Conservation (phyloP, 2,329 filamentous ascomycete species). For the Cercospora citrullina region DNA sequence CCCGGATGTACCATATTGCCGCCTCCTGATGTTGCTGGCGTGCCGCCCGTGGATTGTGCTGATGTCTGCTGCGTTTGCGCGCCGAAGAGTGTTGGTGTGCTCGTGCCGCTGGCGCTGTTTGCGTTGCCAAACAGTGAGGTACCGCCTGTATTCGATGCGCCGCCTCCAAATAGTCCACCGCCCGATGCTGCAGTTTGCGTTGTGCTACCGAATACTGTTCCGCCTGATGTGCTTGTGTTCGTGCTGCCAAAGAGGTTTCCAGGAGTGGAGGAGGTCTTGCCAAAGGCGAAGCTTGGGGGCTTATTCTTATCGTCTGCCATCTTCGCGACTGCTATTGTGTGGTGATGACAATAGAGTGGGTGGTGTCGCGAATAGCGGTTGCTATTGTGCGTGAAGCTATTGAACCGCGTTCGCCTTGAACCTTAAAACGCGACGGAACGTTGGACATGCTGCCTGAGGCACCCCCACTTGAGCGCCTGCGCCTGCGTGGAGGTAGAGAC, state of each 20-base stretch:
- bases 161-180: slow-evolving; percentile 14
- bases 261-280: slow-evolving; percentile 5
- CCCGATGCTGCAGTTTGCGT: slow-evolving; percentile 11
- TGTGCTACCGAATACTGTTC: background rate
- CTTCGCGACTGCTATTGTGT: slow-evolving; percentile 12
- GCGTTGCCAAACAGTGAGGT: slow-evolving; percentile 9
- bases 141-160: slow-evolving; percentile 8
- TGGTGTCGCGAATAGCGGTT: slow-evolving; percentile 5
- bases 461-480: too few species aligned
- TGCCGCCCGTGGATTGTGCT: slow-evolving; percentile 14
- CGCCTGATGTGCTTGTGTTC: slow-evolving; percentile 12
- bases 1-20: slow-evolving; percentile 8
- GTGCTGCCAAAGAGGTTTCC: slow-evolving; percentile 15
- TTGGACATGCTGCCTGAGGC: too few species aligned
- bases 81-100: slow-evolving; percentile 17
- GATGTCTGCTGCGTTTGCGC: slow-evolving; percentile 14
- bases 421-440: too few species aligned
- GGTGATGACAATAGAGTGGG: slow-evolving; percentile 5
- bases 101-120: slow-evolving; percentile 10
- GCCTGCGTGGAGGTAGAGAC: too few species aligned
- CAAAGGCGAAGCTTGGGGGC: slow-evolving; percentile 22
- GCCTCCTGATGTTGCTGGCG: slow-evolving; percentile 6
- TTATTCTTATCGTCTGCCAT: slow-evolving; percentile 28
- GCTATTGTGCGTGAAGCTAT: slow-evolving; percentile 9
- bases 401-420: background rate